Evolutionary conservation across 495 filamentous ascomycete genomes (phyloP), one percentile per base, ranked within the genome.

Genomic region (Parathielavia hyrcaniae): DNA sequence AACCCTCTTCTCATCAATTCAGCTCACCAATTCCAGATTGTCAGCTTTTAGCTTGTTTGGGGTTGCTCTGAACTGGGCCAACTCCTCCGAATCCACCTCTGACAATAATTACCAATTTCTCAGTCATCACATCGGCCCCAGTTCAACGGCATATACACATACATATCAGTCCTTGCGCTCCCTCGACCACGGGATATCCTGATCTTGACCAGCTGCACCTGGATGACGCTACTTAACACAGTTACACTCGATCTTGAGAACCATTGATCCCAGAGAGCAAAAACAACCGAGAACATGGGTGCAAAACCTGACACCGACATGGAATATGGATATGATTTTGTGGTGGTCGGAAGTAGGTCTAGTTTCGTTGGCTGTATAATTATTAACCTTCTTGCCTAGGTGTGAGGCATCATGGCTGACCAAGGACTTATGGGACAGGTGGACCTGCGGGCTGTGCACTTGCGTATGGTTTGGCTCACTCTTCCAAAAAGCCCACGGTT

Each of bases 381-480:
- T 14, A 7, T 13, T 32, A 10, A 14, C 14, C 22, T 17, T 35
- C 34, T 36, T 26, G 9, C 34, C n/a, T n/a, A n/a, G n/a, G n/a
- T n/a, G n/a, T n/a, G 35, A 14, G 8, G 35, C 49, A 30, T 26
- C 4, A 20, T 47, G 13, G 22, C 35, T 23, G 22, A 16, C 38
- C 22, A 0, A 13, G 44, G 44, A 36, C 65, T n/a, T n/a, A n/a
- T n/a, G n/a, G n/a, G 43, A 64, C 51, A 86, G 83, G 73, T 54
- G 84, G 84, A 5, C 76, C 83, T 6, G 77, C 82, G 0, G 83
- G 83, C 5, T 79, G 75, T 47, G 58, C 74, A 0, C 55, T 82
- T 10, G 81, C 82, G 0, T 66, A 73, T 0, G 61, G 61, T 19
- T 74, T 86, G 5, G 77, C 80, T 0, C 66, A 69, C 35, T 75